Conservation (phyloP, 148 eudicot genomes). For the Camellia lanceoleosa region DNA sequence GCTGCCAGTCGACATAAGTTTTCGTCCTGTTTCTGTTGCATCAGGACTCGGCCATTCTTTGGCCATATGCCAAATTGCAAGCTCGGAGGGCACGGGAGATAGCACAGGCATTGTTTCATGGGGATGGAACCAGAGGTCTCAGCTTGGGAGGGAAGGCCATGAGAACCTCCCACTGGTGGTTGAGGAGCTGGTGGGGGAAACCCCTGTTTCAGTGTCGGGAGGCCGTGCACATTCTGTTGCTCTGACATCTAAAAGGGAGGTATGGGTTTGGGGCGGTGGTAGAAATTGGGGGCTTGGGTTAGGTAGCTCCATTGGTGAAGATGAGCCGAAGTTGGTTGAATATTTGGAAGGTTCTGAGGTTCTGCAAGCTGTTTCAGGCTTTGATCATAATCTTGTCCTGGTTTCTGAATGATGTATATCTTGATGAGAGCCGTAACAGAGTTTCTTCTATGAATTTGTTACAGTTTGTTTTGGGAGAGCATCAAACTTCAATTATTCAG, state of each 20-base stretch:
- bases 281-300: slow-evolving; percentile 88
- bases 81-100: slow-evolving; percentile 18
- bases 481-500: too few relatives aligned
- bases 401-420: slow-evolving; percentile 24
- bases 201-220: slow-evolving; percentile 48
- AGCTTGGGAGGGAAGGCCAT: slow-evolving; percentile 81
- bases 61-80: slow-evolving; percentile 51
- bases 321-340: slow-evolving; percentile 63
- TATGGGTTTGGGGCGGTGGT: slow-evolving; percentile 93
- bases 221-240: slow-evolving; percentile 84
- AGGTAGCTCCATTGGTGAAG: slow-evolving; percentile 79
- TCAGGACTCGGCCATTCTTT: slow-evolving; percentile 83
- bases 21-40: slow-evolving; percentile 48
- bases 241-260: slow-evolving; percentile 47
- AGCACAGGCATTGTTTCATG: slow-evolving; percentile 50
- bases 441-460: too few relatives aligned
- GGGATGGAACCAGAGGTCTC: slow-evolving; percentile 85
- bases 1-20: slow-evolving; percentile 48
- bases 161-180: slow-evolving; percentile 48
- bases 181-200: slow-evolving; percentile 46
- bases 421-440: too few relatives aligned
- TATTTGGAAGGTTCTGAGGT: slow-evolving; percentile 46
- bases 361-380: slow-evolving; percentile 76
- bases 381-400: slow-evolving; percentile 78
- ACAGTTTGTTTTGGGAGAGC: too few relatives aligned